phyloP scores from a whole-genome alignment of 202 grass and related monocot genomes.

The Setaria italica region DNA sequence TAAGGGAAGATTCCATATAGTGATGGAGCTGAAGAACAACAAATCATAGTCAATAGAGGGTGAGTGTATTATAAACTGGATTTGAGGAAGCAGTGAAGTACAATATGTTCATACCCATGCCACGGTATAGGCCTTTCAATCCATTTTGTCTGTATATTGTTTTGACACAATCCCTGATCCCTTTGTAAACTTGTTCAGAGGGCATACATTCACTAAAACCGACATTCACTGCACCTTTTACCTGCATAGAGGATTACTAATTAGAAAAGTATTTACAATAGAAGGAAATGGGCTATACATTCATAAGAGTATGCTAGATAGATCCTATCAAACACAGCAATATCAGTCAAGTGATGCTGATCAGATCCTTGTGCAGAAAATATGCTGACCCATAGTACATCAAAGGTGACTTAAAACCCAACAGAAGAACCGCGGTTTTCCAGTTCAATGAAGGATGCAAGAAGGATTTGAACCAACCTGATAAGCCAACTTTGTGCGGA shows the following conservation, averaged over 20 bases:
- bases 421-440: conserved; percentile 23
- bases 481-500: conserved; percentile 90
- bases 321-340: conserved; percentile 4
- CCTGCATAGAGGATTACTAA: conserved; percentile 53
- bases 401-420: conserved; percentile 1
- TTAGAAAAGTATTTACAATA: conserved; percentile 24
- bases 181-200: conserved; percentile 76
- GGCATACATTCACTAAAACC: conserved; percentile 55
- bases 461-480: conserved; percentile 59
- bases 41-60: conserved; percentile 41
- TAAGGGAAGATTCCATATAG: conserved; percentile 98
- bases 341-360: conserved; percentile 7
- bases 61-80: background rate
- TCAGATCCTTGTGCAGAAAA: background rate
- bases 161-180: conserved; percentile 83
- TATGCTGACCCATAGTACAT: background rate
- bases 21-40: conserved; percentile 72
- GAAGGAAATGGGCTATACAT: conserved; percentile 18
- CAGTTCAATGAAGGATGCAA: background rate
- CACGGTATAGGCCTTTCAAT: conserved; percentile 84
- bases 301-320: background rate
- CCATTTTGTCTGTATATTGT: conserved; percentile 87
- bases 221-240: conserved; percentile 59
- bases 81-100: conserved; percentile 26
- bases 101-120: conserved; percentile 68